Percentiles rank a stretch among this genome's conserved stretches.
phyloP scores from a whole-genome alignment of 352 stramenopile species.

The Pythium graminicola region DNA sequence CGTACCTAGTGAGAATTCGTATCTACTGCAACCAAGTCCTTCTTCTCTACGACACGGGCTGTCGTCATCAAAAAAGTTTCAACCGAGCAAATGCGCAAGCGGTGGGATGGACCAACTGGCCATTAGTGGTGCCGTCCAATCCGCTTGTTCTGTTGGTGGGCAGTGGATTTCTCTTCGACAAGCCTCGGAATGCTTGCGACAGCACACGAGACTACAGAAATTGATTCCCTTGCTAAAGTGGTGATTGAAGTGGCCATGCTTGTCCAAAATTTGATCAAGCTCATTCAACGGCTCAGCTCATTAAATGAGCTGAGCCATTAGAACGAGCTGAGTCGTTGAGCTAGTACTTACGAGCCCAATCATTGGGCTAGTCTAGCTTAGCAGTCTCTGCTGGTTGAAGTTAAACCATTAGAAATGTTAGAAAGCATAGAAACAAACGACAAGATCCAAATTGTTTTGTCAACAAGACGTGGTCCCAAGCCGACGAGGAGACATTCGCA shows the following conservation, averaged over 20 bases:
- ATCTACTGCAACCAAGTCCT: no score
- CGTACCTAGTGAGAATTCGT: no score
- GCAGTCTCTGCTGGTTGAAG: slow-evolving; percentile 18
- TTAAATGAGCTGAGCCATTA: neutral
- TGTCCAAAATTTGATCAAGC: no score
- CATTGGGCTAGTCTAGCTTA: neutral
- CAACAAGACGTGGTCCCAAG: slow-evolving; percentile 1
- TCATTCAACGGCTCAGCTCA: no score
- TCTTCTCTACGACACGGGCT: no score
- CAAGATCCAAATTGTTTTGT: slow-evolving; percentile 14
- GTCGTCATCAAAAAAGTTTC: no score
- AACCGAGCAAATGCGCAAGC: slow-evolving; percentile 3
- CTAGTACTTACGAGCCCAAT: neutral
- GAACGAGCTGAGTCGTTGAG: neutral
- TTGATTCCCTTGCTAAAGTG: slow-evolving; percentile 12
- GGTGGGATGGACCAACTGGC: neutral
- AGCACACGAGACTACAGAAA: slow-evolving; percentile 6
- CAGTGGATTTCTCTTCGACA: neutral
- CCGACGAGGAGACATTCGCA: neutral
- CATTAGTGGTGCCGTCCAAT: slow-evolving; percentile 1
- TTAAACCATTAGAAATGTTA: slow-evolving; percentile 15
- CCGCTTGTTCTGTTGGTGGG: neutral
- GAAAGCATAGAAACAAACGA: slow-evolving; percentile 2
- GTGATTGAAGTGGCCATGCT: slow-evolving; percentile 1
- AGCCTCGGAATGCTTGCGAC: neutral